A percentile compares a stretch with the other conserved stretches of the same genome.
These are phyloP conservation scores for Dryas integrifolia DNA, from an alignment of 331 rosid genomes.

Conservation along the genomic window DNA sequence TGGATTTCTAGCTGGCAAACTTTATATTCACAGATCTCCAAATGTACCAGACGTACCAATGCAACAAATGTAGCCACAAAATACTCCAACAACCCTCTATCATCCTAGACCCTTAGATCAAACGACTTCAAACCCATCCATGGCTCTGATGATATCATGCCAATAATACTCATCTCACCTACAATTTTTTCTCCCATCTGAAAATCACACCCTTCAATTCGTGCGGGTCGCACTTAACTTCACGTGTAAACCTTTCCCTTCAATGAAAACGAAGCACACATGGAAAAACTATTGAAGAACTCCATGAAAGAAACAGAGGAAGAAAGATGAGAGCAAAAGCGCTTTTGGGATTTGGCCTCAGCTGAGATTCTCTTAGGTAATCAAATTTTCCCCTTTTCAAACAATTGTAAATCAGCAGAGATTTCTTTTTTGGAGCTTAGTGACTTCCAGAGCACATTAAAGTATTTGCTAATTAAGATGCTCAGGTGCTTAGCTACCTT, in stretches of 20 bases:
- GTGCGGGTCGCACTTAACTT: constrained; percentile 27
- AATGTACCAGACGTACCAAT: no score
- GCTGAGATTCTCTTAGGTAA: constrained; percentile 19
- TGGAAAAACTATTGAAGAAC: no score
- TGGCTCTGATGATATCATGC: constrained; percentile 14
- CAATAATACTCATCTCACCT: not conserved
- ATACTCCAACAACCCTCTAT: constrained; percentile 4
- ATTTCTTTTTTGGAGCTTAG: constrained; percentile 38
- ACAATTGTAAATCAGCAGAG: constrained; percentile 8
- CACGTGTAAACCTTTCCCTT: constrained; percentile 21
- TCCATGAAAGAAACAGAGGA: not conserved
- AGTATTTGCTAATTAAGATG: constrained; percentile 20
- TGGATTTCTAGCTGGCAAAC: no score
- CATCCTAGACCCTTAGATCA: constrained; percentile 4
- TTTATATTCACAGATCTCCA: no score
- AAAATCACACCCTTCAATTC: not conserved
- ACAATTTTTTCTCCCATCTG: not conserved
- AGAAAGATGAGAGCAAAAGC: not conserved
- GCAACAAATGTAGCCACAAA: no score
- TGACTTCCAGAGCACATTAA: constrained; percentile 35
- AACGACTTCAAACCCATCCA: constrained; percentile 19
- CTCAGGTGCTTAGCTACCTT: constrained; percentile 40
- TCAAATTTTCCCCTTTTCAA: constrained; percentile 24
- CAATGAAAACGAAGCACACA: constrained; percentile 28
- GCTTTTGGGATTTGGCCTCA: constrained; percentile 14